Base-by-base conservation (phyloP, 768 basidiomycete genomes). In the Boletus pseudo-olivaceus region DNA sequence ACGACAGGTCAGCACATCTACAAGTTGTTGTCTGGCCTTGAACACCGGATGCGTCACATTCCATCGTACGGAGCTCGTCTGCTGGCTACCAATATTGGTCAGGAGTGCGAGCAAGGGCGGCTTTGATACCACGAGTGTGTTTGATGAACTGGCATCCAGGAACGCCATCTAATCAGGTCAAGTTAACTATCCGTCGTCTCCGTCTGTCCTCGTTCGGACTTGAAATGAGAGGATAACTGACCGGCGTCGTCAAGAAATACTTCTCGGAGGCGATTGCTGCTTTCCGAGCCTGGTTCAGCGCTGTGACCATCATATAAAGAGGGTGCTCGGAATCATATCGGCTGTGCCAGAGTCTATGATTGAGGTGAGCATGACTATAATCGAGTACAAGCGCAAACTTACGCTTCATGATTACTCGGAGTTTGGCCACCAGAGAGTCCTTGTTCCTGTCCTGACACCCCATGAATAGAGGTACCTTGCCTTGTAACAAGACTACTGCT, bases 271-370 rank as follows among this genome's bases (percentile, higher is more conserved):
- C 60, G 44, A 79, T 79, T 6, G 82, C 82, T 10, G 72, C 72
- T 62, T 79, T 81, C 44, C 83, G 76, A 7, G 75, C 82, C 23
- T 69, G 73, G 56, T 84, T 86, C n/a, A 86, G 68, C 2, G 72
- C 54, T 39, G 64, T 73, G 44, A 82, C 69, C 57, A 79, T 78
- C 51, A 65, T 61, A 14, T 81, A 75, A 27, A 83, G 74, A 2
- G 80, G 75, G 48, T 79, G 77, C 47, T 80, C 72, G 19, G 76
- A 74, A 29, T 70, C 67, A 63, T 83, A 88, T 27, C 73, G 78
- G 5, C 82, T 77, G 7, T 78, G 72, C 87, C 86, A 88, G 27
- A 87, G 74, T 8, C 83, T 84, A 44, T 4, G 47, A n/a, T 33
- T 10, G n/a, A 45, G 26, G 17, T 67, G 12, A 66, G 53, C 19